Evolutionary conservation across 768 basidiomycete species (phyloP), one percentile per base, ranked within the genome.

Genomic region (Suillus bovinus): DNA sequence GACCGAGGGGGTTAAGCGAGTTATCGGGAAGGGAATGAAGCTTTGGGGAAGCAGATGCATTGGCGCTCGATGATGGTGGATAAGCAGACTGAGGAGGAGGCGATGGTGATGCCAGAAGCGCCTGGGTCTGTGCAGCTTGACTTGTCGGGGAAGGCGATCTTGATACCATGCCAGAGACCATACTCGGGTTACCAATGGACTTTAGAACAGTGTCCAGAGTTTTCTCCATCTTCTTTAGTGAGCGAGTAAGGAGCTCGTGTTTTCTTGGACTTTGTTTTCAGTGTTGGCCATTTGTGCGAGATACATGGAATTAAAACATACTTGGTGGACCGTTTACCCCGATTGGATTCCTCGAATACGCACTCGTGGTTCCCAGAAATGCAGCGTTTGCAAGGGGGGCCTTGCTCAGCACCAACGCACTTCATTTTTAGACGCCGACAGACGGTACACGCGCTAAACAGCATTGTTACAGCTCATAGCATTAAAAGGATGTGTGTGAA

Each of bases 321-420:
- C 92, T 92, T 93, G 60, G 89, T 84, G 24, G 90, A 86, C 13
- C 93, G 86, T 74, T 96, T 96, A 46, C 97, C 97, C 54, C 97
- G 85, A 72, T 98, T 96, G 2, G 91, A 94, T 73, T 98, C 96
- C 77, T 99, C 95, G 66, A 99, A 99, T 49, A 97, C 85, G 71
- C 97, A 99, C 68, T 96, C 93, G 69, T 96, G 91, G 66, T 85
- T 85, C 22, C 91, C 89, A 0, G 86, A 70, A 52, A 78, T 76
- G 69, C 94, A 97, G 24, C 94, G 88, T 70, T 94, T 96, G 79
- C 94, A 97, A 0, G 94, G 93, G 0, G 91, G 91, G 0, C 94
- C 94, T 44, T 94, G 85, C 73, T 95, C 94, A 3, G 91, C 93
- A 38, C 91, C 91, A 9, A 93, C 90, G 62, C 93, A 95, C 70